A percentile compares a stretch with the other conserved stretches of the same genome.
Evolutionary conservation across 495 filamentous ascomycete species (phyloP).

Genomic region (Xylaria curta): DNA sequence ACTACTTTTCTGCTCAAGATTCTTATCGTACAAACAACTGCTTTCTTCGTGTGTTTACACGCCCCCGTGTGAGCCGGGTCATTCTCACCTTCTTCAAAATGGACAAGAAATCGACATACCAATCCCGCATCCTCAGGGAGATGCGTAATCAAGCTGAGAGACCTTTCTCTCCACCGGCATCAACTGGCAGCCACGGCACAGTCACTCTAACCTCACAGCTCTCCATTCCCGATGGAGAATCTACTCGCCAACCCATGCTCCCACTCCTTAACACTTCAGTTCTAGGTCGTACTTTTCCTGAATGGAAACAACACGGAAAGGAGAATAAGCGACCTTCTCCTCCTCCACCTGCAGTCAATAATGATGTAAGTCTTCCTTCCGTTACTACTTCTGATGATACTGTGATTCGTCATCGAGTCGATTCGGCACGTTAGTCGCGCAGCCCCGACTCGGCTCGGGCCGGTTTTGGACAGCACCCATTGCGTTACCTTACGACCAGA

Average conservation of each 20-base stretch:
- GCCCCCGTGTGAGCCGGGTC: slow-evolving; percentile 20
- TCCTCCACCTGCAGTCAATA: background rate
- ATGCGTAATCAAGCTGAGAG: slow-evolving; percentile 48
- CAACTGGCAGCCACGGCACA: slow-evolving; percentile 58
- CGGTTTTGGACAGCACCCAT: background rate
- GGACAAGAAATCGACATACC: slow-evolving; percentile 39
- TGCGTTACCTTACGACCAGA: slow-evolving; percentile 3
- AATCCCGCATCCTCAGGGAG: slow-evolving; percentile 47
- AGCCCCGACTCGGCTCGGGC: slow-evolving; percentile 7
- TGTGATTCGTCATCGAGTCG: slow-evolving; percentile 3
- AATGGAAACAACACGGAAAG: slow-evolving; percentile 47
- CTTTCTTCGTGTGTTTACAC: slow-evolving; percentile 16
- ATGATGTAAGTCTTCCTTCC: slow-evolving; percentile 23
- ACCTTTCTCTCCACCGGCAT: slow-evolving; percentile 58
- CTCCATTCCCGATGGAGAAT: slow-evolving; percentile 51
- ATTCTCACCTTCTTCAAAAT: slow-evolving; percentile 28
- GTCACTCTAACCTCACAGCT: slow-evolving; percentile 56
- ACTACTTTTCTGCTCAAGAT: slow-evolving; percentile 13
- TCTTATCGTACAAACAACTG: slow-evolving; percentile 3
- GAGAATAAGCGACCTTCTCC: slow-evolving; percentile 17
- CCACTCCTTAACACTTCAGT: slow-evolving; percentile 65
- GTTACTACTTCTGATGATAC: slow-evolving; percentile 8
- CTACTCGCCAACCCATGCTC: slow-evolving; percentile 42
- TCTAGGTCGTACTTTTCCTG: slow-evolving; percentile 66
- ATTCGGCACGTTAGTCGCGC: slow-evolving; percentile 25